Evolutionary conservation across 768 basidiomycete species (phyloP), one percentile per base, ranked within the genome.

Genomic region (Leucocoprinus leucothites): DNA sequence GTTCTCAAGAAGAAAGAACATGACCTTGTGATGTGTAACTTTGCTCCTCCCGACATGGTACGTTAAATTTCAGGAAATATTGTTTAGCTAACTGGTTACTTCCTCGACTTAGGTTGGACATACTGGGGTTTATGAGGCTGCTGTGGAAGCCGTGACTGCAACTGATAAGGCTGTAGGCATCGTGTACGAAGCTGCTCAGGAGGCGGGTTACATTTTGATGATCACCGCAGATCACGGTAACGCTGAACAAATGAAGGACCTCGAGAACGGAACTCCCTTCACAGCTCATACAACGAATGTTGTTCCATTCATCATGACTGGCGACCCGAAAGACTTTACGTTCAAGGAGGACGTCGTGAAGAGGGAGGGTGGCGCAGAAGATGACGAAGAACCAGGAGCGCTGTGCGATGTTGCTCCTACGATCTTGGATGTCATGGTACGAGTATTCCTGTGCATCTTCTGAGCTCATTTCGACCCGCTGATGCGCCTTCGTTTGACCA

Each of bases 1-100:
- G 79, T 94, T 7, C 80, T 98, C 59, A 80, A 79, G 64, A 74
- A 75, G 61, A 71, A 77, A 53, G 77, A 85, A 44, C 80, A 91
- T 64, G 89, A 95, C 42, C 97, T 97, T 65, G 82, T 97, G 56
- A 97, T 97, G 94, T 96, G 93, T 76, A 97, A 96, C 74, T 97
- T 96, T 69, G 94, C 94, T 3, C 94, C 94, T 34, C 94, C 94
- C 3, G 94, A 98, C 65, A 96, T 97, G 94, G 94, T 87, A 46
- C 66, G 41, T 48, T 28, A 11, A 31, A 31, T 5, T 31, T 38
- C 38, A n/a, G 6, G 7, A 6, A 38, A 3, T 13, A 13, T 38
- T 4, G 11, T 11, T 9, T n/a, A 13, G 38, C 14, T 38, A 3
- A 38, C 16, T n/a, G 38, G 14, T 38, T 3, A 3, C 4, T 38